Percentiles rank a stretch among this genome's conserved stretches.
These are phyloP conservation scores for Fusarium sp. DNA, from an alignment of 2,329 filamentous ascomycete genomes.

Conservation along the genomic window DNA sequence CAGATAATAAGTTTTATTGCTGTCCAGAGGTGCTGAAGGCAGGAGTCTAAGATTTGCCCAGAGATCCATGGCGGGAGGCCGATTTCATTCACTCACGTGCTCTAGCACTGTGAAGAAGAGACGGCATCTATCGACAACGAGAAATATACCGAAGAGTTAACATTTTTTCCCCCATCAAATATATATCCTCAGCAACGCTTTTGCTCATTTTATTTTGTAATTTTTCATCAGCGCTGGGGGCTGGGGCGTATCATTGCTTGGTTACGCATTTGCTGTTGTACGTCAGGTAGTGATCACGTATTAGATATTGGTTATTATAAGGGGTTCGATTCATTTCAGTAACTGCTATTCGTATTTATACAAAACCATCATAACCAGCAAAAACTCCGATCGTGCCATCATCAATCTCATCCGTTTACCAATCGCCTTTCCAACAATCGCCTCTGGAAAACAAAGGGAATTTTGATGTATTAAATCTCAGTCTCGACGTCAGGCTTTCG, in stretches of 20 bases:
- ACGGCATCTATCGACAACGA: neutral
- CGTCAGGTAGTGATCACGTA: too few species aligned
- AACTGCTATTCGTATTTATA: constrained; percentile 22
- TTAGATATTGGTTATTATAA: neutral
- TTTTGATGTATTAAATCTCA: constrained; percentile 57
- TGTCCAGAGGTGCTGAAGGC: neutral
- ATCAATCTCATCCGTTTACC: constrained; percentile 23
- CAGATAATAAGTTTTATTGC: neutral
- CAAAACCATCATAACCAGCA: constrained; percentile 5
- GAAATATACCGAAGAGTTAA: neutral
- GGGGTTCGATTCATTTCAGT: neutral
- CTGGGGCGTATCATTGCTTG: too few species aligned
- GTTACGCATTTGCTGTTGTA: neutral
- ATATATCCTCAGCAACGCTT: neutral
- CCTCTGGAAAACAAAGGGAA: neutral
- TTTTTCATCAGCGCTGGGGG: fast-evolving
- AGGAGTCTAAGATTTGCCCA: neutral
- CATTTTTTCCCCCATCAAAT: neutral
- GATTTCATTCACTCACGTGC: constrained; percentile 16
- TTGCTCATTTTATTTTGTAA: neutral
- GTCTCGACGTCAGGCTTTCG: constrained; percentile 90
- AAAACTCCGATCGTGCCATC: constrained; percentile 25
- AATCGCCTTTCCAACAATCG: neutral
- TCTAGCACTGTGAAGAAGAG: neutral
- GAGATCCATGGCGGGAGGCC: neutral